Evolutionary conservation across 352 stramenopile species (phyloP), one percentile per base, ranked within the genome.

Genomic region (Phytopythium sindhum): DNA sequence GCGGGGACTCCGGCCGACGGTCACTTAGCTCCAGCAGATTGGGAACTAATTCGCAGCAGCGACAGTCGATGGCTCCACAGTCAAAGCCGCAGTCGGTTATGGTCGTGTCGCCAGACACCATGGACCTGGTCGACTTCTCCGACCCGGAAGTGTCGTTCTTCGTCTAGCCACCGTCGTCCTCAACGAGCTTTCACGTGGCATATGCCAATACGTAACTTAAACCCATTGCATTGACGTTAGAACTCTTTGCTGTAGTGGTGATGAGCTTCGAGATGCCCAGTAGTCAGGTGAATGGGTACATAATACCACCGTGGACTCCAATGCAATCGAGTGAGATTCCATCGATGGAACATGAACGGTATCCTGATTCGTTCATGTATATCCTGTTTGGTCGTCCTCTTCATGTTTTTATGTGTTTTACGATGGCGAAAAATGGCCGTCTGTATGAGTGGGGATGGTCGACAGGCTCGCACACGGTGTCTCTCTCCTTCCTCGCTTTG

Each of bases 141-240:
- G 75, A 81, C 48, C 70, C 73, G 19, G 63, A 78, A 41, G 48
- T 81, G 48, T 78, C 70, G 9, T 77, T 81, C 56, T 81, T 78
- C 67, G 69, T 81, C 57, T 81, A 80, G 65, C n/a, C n/a, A n/a
- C n/a, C n/a, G n/a, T n/a, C n/a, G n/a, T n/a, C n/a, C n/a, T n/a
- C n/a, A n/a, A n/a, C n/a, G n/a, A n/a, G 61, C 29, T 39, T 19
- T 24, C 29, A 35, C 14, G 31, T 45, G 29, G n/a, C 26, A 26
- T 58, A 28, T n/a, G n/a, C n/a, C n/a, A n/a, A n/a, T n/a, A n/a
- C 58, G 57, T 55, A 45, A 65, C 1, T 53, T 69, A 69, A 61
- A 68, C 67, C 10, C 33, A 39, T 15, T 10, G 33, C 33, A 39
- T 39, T 10, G n/a, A n/a, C n/a, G n/a, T n/a, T n/a, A n/a, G n/a